Base-by-base conservation (phyloP, 2,329 filamentous ascomycete genomes). In the Colletotrichum tropicicola region DNA sequence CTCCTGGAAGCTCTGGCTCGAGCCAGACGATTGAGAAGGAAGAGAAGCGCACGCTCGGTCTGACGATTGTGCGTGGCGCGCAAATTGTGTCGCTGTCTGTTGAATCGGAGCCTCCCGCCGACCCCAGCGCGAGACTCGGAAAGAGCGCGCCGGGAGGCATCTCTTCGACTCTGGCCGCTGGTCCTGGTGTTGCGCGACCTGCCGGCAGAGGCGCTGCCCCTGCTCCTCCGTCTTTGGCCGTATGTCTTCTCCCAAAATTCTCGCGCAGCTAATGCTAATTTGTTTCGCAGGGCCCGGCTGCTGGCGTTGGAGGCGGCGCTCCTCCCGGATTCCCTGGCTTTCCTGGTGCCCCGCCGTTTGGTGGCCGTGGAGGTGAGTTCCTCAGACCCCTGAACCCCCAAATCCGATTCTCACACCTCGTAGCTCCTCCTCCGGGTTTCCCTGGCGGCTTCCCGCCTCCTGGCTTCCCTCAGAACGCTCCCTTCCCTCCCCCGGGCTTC, bases 41-140 rank as follows among this genome's bases (percentile, higher is more conserved):
- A 82, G 96, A 98, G 83, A 98, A 98, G 86, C 91, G 96, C 74
- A 97, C 94, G n/a, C 88, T 99, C 35, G 96, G 96, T 62, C 86
- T 99, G 69, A 94, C 93, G 17, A 99, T 99, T 72, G 89, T 99
- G 68, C 93, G 96, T 73, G 96, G 96, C 73, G 93, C 94, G 61
- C 92, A 97, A 72, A 96, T 99, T 68, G 92, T 99, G 68, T 97
- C 94, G 21, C 88, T 97, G 67, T 97, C 95, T 8, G 94, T 98
- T 68, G 97, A 99, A 76, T 97, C 95, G 62, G 95, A 96, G 59
- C 96, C 96, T 48, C 95, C 97, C 9, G 93, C 94, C 73, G 96
- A 99, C 74, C 95, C 96, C 58, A 93, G 94, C 72, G 90, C 95
- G 51, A 89, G 96, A 79, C 87, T 99, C 68, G 96, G 94, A 74